phyloP scores from a whole-genome alignment of 2,329 filamentous ascomycete species.

The Apiospora marii region DNA sequence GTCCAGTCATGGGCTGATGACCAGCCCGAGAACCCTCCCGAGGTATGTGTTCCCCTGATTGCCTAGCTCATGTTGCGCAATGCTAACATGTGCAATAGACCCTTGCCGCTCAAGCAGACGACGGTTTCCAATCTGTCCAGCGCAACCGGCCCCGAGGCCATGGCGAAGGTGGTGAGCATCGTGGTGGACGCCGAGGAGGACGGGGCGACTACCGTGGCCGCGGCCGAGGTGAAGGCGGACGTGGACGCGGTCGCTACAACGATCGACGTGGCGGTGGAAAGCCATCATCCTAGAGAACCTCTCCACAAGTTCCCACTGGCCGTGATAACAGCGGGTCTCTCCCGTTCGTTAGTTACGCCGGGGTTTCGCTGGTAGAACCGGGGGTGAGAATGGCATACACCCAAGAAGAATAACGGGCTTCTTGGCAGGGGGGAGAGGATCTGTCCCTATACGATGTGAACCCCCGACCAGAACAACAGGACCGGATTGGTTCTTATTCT shows the following conservation, averaged over 20 bases:
- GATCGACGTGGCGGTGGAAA: conserved; percentile 37
- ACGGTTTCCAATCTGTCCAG: conserved; percentile 44
- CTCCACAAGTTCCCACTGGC: conserved; percentile 31
- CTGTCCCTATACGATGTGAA: background rate
- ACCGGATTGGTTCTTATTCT: background rate
- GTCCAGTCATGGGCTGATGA: conserved; percentile 85
- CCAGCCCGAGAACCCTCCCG: conserved; percentile 62
- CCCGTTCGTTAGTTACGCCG: conserved; percentile 29
- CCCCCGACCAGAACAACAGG: conserved; percentile 6
- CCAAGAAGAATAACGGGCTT: background rate
- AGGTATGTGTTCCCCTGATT: conserved; percentile 46
- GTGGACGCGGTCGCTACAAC: conserved; percentile 38
- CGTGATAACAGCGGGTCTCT: conserved; percentile 23
- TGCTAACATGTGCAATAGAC: conserved; percentile 31
- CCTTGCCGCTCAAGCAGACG: conserved; percentile 37
- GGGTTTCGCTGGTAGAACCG: background rate
- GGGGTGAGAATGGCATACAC: background rate
- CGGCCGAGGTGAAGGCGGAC: conserved; percentile 40
- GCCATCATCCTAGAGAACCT: conserved; percentile 27
- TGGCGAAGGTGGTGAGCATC: conserved; percentile 38
- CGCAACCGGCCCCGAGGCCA: conserved; percentile 43
- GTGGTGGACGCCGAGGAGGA: conserved; percentile 38
- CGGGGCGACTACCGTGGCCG: conserved; percentile 42
- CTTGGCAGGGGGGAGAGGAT: background rate
- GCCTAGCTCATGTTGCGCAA: background rate